Evolutionary conservation across 1,139 yeast species (phyloP), one percentile per base, ranked within the genome.

Genomic region (Casaregolazyma lundiana): DNA sequence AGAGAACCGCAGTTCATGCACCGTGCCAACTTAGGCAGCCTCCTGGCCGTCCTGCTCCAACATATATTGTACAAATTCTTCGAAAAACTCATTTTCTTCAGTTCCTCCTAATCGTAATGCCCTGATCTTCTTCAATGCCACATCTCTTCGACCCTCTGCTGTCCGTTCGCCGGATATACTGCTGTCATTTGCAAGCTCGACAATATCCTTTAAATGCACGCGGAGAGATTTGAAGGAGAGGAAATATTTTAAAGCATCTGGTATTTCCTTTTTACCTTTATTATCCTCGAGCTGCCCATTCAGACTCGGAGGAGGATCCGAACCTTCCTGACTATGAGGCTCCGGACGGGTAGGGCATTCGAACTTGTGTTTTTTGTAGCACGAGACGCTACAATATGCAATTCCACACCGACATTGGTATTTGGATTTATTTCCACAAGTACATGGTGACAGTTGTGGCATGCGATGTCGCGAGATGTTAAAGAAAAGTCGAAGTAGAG

Each of bases 1-100:
- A n/a, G n/a, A n/a, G n/a, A n/a, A n/a, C n/a, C n/a, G n/a, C n/a
- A n/a, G n/a, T n/a, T n/a, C n/a, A n/a, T n/a, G n/a, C n/a, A n/a
- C n/a, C n/a, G n/a, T n/a, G n/a, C n/a, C n/a, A n/a, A n/a, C n/a
- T n/a, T n/a, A n/a, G n/a, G n/a, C n/a, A 21, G 24, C 24, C 24
- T 21, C 24, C 11, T 5, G 13, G 2, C 11, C 32, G 8, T 11
- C 18, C 22, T 15, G 9, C 13, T 19, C 9, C 43, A 40, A 19
- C 18, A 42, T 29, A 38, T 35, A 8, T 3, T 41, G 20, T 3
- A 51, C 59, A 64, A 84, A 82, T 56, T 82, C 88, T 59, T 84
- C 89, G 5, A 84, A 77, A 35, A 80, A 64, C 50, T 70, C 78
- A 58, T 84, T 84, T 44, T 75, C 76, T 57, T 84, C 89, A 0